Base-by-base conservation (phyloP, 192 early-diverging fungal species). In the Chytriomyces hyalinus region DNA sequence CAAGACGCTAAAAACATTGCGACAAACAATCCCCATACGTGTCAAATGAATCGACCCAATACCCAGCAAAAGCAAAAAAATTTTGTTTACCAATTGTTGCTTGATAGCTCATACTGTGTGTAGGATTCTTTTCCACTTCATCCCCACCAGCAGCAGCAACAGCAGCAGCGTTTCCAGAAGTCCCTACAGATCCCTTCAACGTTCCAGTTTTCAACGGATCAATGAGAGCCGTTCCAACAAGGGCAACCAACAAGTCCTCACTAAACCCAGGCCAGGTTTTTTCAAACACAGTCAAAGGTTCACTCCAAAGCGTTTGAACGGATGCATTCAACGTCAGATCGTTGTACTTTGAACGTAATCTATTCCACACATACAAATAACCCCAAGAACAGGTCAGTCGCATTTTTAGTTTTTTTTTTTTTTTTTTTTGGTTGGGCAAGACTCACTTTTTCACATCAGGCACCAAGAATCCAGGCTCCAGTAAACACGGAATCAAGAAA, bases 251-350 rank as follows among this genome's bases (percentile, higher is more conserved):
- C 26, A 85, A 26, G 10, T 82, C 83, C 47, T 83, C 80, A 6
- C 51, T 4, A 61, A 87, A 87, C 59, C 80, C 83, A 2, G 76
- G 81, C 83, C 86, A 87, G 15, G 74, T 49, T 0, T 28, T 9
- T 57, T 84, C 83, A 74, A 84, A 87, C 57, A 43, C 28, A n/a
- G 46, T 60, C 2, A 85, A 20, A 17, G 80, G 70, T 9, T 48
- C 65, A 3, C 7, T 48, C 85, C 85, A 86, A 28, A 80, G 36
- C 0, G 49, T n/a, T 45, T 73, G 71, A 61, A 73, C 75, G 13
- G 36, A 72, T 15, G 62, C 26, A 11, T 66, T 22, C 13, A 53
- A 46, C 22, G 71, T 65, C 57, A 67, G 48, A 3, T 60, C 65
- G 15, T 28, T 61, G 13, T 63, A 80, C 26, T 74, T 80, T 22